These are phyloP conservation scores for Cytospora chrysosperma DNA, from an alignment of 2,329 filamentous ascomycete genomes.

Conservation along the genomic window DNA sequence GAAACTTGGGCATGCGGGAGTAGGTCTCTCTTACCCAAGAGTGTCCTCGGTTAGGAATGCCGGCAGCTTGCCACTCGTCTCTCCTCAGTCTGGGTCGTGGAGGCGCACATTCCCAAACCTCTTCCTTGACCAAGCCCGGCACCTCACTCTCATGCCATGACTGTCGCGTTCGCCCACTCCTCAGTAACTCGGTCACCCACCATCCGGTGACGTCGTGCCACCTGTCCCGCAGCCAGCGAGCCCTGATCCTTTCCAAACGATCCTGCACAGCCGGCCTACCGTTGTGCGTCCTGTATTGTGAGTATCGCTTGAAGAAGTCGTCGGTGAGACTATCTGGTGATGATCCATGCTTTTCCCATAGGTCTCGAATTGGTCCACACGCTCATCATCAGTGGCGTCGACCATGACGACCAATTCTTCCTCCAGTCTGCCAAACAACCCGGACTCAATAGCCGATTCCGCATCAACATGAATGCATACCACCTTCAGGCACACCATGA, in stretches of 20 bases:
- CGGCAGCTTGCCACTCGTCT: too few species aligned
- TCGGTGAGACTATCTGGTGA: not conserved
- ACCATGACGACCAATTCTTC: constrained; percentile 3
- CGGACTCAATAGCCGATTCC: not conserved
- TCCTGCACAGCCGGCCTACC: not conserved
- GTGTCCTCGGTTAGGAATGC: not conserved
- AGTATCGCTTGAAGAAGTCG: not conserved
- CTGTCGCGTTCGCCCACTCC: not conserved
- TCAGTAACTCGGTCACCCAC: not conserved
- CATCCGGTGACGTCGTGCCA: not conserved
- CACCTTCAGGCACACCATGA: not conserved
- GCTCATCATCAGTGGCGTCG: not conserved
- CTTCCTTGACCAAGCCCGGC: not conserved
- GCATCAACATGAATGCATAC: not conserved
- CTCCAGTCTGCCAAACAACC: not conserved
- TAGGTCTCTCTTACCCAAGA: not conserved
- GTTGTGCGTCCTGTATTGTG: not conserved
- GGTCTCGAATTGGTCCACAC: not conserved
- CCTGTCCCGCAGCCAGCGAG: not conserved
- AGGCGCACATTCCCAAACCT: not conserved
- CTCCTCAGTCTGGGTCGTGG: too few species aligned
- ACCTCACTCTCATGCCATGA: not conserved
- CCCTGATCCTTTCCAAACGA: not conserved
- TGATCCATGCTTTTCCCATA: not conserved
- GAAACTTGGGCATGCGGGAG: constrained; percentile 1